Base-by-base conservation (phyloP, 2,329 filamentous ascomycete genomes). In the Colletotrichum destructivum region DNA sequence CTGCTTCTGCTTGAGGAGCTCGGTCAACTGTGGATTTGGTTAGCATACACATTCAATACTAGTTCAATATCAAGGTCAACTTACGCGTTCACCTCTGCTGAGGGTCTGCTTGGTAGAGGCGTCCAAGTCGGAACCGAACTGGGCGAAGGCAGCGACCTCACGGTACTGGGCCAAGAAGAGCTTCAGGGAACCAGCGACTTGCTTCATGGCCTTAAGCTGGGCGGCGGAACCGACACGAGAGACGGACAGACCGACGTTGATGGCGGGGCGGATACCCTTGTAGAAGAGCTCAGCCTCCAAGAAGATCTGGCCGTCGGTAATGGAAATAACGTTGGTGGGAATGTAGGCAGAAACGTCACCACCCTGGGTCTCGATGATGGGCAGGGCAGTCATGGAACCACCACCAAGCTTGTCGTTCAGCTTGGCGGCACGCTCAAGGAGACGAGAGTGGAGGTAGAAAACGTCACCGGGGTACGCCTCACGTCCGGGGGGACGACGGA, bases 161-260 rank as follows among this genome's bases (percentile, higher is more conserved):
- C 96, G 96, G 92, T 99, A 99, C 90, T 99, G 96, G 81, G 96
- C 96, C 93, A 99, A 94, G 95, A 98, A 99, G 80, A 99, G 95
- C 92, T 99, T 99, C 83, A 99, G 90, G 79, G 96, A 98, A 91
- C 96, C 96, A 82, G 96, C 96, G 81, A 99, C 96, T 91, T 99
- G 96, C 92, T 99, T 99, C 96, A 99, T 99, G 88, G 96, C 95
- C 94, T 98, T 99, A 86, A 98, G 91, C 91, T 99, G 96, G 84
- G 96, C 96, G 85, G 96, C 94, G 82, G 96, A 99, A 85, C 96
- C 96, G 92, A 99, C 96, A 94, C 96, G 96, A 79, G 96, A 99
- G 80, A 99, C 96, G 81, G 96, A 99, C 80, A 99, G 94, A 96
- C 96, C 96, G 93, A 99, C 96, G 92, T 99, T 99, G 87, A 99